phyloP scores from a whole-genome alignment of 352 stramenopile genomes.

The Thalassiosira gravida region DNA sequence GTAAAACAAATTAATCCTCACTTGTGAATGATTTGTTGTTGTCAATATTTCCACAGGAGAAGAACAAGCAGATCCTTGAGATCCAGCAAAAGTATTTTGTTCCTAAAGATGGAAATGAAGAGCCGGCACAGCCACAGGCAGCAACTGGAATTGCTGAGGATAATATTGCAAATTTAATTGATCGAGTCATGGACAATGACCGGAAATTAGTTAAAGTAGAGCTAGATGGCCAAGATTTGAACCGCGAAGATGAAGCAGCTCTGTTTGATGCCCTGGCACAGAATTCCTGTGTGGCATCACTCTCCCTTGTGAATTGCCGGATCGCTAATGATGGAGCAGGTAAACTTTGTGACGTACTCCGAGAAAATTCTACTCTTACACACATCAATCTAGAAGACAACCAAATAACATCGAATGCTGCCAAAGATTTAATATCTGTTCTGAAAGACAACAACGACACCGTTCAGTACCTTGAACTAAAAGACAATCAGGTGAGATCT shows the following conservation, averaged over 20 bases:
- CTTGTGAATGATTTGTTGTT: not conserved
- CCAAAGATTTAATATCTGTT: constrained; percentile 8
- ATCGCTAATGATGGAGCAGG: constrained; percentile 19
- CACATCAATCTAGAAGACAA: constrained; percentile 37
- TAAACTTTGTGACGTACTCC: not conserved
- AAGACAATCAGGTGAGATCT: constrained; percentile 31
- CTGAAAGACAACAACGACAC: constrained; percentile 29
- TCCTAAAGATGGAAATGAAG: constrained; percentile 23
- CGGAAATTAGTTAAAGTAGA: constrained; percentile 17
- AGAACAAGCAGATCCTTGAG: constrained; percentile 24
- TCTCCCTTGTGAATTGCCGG: constrained; percentile 15
- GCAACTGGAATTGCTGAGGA: not conserved
- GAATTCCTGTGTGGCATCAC: constrained; percentile 20
- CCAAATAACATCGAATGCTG: constrained; percentile 37
- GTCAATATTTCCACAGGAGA: constrained; percentile 5
- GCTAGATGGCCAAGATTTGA: constrained; percentile 23
- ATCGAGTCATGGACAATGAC: constrained; percentile 25
- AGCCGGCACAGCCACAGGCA: not conserved
- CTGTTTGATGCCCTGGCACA: constrained; percentile 19
- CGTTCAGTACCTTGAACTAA: constrained; percentile 34
- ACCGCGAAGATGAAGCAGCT: constrained; percentile 3
- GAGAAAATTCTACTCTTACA: constrained; percentile 16
- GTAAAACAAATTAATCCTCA: not conserved
- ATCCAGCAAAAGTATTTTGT: constrained; percentile 24
- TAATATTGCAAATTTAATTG: constrained; percentile 11